Conservation (phyloP, 1,284 basidiomycete species). For the Cryptococcus sp. region DNA sequence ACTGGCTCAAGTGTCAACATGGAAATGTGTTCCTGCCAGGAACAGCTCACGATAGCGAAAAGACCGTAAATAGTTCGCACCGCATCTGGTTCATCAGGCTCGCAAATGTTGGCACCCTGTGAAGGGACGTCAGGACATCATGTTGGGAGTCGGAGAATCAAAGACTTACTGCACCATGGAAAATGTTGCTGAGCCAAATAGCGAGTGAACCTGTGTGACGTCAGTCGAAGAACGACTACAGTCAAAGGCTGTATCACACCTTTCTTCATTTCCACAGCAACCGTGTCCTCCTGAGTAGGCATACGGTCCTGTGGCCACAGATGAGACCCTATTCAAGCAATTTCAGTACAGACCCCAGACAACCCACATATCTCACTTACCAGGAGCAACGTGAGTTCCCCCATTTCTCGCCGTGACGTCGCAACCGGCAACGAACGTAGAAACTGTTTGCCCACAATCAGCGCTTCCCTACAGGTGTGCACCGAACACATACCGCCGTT, state of each 20-base stretch:
- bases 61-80: conserved; percentile 23
- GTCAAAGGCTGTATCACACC: conserved; percentile 5
- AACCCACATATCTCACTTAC: conserved; percentile 1
- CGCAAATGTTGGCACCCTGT: conserved; percentile 19
- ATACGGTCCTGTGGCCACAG: conserved; percentile 24
- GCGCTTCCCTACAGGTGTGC: background rate
- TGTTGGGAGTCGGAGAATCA: background rate
- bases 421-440: conserved; percentile 23
- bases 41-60: conserved; percentile 16
- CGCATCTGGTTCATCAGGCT: conserved; percentile 17
- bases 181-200: conserved; percentile 28
- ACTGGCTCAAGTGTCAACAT: conserved; percentile 1
- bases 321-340: conserved; percentile 12
- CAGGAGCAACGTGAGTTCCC: conserved; percentile 21
- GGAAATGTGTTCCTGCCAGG: background rate
- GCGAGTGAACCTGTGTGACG: conserved; percentile 15
- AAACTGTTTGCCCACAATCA: conserved; percentile 2
- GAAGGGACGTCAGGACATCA: background rate
- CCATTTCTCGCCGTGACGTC: conserved; percentile 23
- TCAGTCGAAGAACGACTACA: background rate
- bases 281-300: conserved; percentile 22
- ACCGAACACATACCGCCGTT: conserved; percentile 11
- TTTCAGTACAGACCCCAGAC: background rate
- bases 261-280: conserved; percentile 26
- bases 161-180: conserved; percentile 24